Conservation (phyloP, 2,329 filamentous ascomycete species). For the Ascochyta lentis region DNA sequence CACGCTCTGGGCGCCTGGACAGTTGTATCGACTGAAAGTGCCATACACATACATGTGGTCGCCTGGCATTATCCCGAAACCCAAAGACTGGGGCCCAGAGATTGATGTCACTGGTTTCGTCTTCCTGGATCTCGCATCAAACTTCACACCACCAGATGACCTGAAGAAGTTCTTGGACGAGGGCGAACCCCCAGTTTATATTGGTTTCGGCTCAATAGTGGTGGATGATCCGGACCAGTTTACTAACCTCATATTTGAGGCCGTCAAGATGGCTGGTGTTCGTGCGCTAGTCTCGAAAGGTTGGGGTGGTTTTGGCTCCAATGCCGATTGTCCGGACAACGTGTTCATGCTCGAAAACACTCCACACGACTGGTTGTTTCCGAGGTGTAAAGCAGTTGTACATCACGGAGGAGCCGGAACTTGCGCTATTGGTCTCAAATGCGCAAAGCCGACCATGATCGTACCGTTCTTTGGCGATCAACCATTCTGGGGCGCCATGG, state of each 20-base stretch:
- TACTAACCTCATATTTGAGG: constrained; percentile 74
- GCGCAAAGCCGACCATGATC: constrained; percentile 74
- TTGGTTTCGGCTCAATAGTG: constrained; percentile 79
- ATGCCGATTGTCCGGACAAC: constrained; percentile 59
- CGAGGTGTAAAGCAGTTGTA: constrained; percentile 68
- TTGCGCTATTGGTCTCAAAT: constrained; percentile 75
- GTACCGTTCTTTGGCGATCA: constrained; percentile 84
- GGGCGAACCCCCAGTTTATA: constrained; percentile 69
- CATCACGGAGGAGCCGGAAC: constrained; percentile 83
- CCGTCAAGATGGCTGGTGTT: constrained; percentile 69
- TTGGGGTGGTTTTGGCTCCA: constrained; percentile 73
- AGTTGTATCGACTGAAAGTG: constrained; percentile 74
- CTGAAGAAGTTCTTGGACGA: constrained; percentile 52
- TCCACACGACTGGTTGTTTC: constrained; percentile 80
- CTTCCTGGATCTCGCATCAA: constrained; percentile 72
- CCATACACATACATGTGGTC: constrained; percentile 75
- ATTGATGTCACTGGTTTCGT: constrained; percentile 81
- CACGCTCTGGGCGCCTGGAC: constrained; percentile 77
- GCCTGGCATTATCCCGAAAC: constrained; percentile 70
- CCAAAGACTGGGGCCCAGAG: constrained; percentile 70
- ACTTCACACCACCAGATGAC: constrained; percentile 64
- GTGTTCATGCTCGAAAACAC: constrained; percentile 76
- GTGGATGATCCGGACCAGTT: constrained; percentile 74
- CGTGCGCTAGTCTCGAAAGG: constrained; percentile 76
- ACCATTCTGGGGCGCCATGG: constrained; percentile 77